Conservation (phyloP, 768 basidiomycete genomes). For the Russula lepida region DNA sequence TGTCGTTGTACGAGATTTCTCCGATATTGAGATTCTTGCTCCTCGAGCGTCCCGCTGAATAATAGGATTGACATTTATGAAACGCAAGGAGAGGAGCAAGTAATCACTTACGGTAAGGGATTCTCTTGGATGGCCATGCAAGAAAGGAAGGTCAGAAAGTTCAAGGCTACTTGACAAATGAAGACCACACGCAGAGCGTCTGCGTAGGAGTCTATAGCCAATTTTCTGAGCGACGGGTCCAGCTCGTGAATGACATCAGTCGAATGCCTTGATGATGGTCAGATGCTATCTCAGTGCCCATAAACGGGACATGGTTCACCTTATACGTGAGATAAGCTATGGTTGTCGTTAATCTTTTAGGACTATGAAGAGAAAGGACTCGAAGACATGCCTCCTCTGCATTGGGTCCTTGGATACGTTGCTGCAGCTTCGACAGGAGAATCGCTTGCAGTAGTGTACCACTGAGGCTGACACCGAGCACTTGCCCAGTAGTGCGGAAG, state of each 20-base stretch:
- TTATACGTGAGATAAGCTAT: constrained; percentile 67
- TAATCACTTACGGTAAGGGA: constrained; percentile 40
- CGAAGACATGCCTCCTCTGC: constrained; percentile 53
- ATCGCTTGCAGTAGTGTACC: constrained; percentile 80
- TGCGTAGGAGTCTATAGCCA: constrained; percentile 71
- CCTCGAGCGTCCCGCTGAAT: constrained; percentile 50
- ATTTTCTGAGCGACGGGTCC: constrained; percentile 42
- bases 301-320: constrained; percentile 31
- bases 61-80: background rate
- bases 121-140: constrained; percentile 74
- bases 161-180: constrained; percentile 65
- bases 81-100: background rate
- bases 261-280: constrained; percentile 43
- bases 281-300: constrained; percentile 1
- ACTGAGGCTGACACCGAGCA: constrained; percentile 84
- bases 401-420: constrained; percentile 68
- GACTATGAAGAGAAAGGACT: constrained; percentile 8
- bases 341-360: constrained; percentile 17
- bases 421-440: constrained; percentile 57
- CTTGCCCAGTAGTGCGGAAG: constrained; percentile 91
- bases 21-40: constrained; percentile 50
- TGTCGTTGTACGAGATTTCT: constrained; percentile 10
- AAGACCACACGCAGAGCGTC: constrained; percentile 76
- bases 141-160: constrained; percentile 56
- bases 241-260: constrained; percentile 64